Evolutionary conservation across 2,329 filamentous ascomycete species (phyloP).

Genomic region (Diaporthe velutina): DNA sequence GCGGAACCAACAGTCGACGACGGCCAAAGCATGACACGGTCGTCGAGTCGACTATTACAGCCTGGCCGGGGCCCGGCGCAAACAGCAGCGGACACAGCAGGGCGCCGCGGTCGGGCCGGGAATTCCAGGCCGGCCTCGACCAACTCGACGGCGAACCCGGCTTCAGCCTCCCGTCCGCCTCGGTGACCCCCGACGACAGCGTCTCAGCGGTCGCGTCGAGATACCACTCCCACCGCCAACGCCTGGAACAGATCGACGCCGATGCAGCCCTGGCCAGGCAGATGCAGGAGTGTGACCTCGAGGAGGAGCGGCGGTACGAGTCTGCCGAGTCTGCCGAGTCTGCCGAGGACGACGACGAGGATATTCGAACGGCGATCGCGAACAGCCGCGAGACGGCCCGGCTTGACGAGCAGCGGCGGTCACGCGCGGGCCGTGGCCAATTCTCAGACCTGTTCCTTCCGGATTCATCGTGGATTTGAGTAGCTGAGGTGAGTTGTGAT

Average conservation of each 20-base stretch:
- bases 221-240: not conserved
- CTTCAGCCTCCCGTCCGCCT: not conserved
- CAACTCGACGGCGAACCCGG: not conserved
- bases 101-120: not conserved
- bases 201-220: conserved; percentile 20
- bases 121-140: conserved; percentile 22
- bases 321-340: too few relatives aligned
- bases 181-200: conserved; percentile 21
- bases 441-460: not conserved
- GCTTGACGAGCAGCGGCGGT: not conserved
- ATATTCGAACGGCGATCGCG: not conserved
- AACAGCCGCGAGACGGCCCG: not conserved
- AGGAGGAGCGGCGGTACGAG: not conserved
- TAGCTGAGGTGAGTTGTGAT: not conserved
- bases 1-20: not conserved
- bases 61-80: conserved; percentile 17
- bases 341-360: not conserved
- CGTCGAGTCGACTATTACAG: not conserved
- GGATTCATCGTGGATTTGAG: not conserved
- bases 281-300: conserved; percentile 14
- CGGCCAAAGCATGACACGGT: not conserved
- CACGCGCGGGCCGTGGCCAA: not conserved
- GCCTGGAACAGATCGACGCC: not conserved
- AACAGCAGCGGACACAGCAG: not conserved
- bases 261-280: conserved; percentile 14